These are phyloP conservation scores for Saccharomycopsis javanensis DNA, from an alignment of 805 yeast species.

Conservation along the genomic window DNA sequence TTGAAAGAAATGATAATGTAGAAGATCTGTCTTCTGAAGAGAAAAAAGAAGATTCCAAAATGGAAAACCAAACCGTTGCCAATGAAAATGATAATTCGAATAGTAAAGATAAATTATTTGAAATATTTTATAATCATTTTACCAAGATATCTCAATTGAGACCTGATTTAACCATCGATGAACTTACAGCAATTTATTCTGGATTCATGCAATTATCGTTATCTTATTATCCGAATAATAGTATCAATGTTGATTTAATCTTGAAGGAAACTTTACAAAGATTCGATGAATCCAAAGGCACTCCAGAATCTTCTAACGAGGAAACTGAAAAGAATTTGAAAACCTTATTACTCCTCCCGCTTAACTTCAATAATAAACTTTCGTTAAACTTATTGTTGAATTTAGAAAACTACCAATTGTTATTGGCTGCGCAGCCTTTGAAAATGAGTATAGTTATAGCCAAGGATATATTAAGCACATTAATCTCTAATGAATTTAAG, in stretches of 20 bases:
- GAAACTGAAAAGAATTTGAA: slow-evolving; percentile 33
- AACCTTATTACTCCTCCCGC: slow-evolving; percentile 39
- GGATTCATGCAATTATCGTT: slow-evolving; percentile 57
- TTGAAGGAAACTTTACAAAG: slow-evolving; percentile 42
- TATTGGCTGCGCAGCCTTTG: slow-evolving; percentile 44
- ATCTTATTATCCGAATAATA: slow-evolving; percentile 54
- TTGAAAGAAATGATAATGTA: slow-evolving; percentile 13
- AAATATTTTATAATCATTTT: slow-evolving; percentile 58
- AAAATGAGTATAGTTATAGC: slow-evolving; percentile 50
- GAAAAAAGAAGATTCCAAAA: slow-evolving; percentile 5
- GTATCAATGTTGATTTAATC: slow-evolving; percentile 50
- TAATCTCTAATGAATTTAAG: slow-evolving; percentile 34
- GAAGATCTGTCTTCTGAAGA: slow-evolving; percentile 14
- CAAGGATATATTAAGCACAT: slow-evolving; percentile 47
- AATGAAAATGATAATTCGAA: slow-evolving; percentile 8
- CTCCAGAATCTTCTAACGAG: slow-evolving; percentile 21
- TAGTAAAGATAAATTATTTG: slow-evolving; percentile 34
- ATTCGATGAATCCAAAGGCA: slow-evolving; percentile 29
- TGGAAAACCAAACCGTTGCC: slow-evolving; percentile 5
- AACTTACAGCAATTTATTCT: slow-evolving; percentile 53
- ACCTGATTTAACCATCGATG: slow-evolving; percentile 59
- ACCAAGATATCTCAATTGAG: slow-evolving; percentile 43
- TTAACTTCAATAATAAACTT: slow-evolving; percentile 25
- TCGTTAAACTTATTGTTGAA: slow-evolving; percentile 28
- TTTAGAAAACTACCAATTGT: slow-evolving; percentile 40